A percentile compares a stretch with the other conserved stretches of the same genome.
These are phyloP conservation scores for Ogataea minuta DNA, from an alignment of 805 yeast genomes.

Conservation along the genomic window DNA sequence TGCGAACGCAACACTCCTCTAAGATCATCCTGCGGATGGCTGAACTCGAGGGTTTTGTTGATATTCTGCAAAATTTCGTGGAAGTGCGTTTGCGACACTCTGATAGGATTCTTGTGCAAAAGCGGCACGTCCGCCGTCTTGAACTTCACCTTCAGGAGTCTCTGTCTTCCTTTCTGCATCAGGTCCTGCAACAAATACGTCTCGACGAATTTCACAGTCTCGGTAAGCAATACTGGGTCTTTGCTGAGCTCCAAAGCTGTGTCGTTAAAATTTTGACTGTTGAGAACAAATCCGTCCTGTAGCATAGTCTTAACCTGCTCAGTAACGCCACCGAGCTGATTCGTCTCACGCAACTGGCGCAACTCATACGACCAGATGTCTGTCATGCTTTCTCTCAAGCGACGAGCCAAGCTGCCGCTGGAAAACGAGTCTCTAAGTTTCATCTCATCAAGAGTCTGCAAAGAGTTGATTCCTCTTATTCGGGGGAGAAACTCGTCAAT, in stretches of 20 bases:
- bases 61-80: constrained; percentile 12
- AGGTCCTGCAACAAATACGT: constrained; percentile 27
- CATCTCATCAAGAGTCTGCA: constrained; percentile 17
- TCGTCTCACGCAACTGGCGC: constrained; percentile 28
- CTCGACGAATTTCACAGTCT: constrained; percentile 30
- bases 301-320: constrained; percentile 19
- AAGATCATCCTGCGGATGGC: not conserved
- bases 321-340: constrained; percentile 18
- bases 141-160: constrained; percentile 8
- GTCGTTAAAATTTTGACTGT: constrained; percentile 28
- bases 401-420: constrained; percentile 20
- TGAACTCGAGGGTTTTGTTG: not conserved
- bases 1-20: not conserved
- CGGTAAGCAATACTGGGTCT: constrained; percentile 18
- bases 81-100: constrained; percentile 9
- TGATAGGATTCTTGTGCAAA: not conserved
- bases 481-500: constrained; percentile 6
- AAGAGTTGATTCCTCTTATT: constrained; percentile 5
- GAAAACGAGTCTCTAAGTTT: constrained; percentile 8
- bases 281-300: constrained; percentile 28
- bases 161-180: constrained; percentile 4
- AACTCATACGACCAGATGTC: constrained; percentile 33
- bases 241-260: constrained; percentile 27
- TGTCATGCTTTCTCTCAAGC: constrained; percentile 27
- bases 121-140: constrained; percentile 4